These are phyloP conservation scores for Nephelium lappaceum DNA, from an alignment of 345 rosid genomes.

Conservation along the genomic window DNA sequence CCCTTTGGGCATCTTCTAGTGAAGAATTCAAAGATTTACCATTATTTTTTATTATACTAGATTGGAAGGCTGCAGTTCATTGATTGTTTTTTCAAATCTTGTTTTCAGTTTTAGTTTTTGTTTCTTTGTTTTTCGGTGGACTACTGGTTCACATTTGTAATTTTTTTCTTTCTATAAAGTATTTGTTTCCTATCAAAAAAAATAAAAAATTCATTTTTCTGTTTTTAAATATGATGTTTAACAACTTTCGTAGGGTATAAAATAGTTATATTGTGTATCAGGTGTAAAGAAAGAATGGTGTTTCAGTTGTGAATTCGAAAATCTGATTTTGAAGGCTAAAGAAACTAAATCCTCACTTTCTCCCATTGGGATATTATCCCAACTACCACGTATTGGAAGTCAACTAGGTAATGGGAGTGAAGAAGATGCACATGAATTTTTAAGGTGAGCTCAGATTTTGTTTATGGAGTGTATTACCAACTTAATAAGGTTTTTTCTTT, in stretches of 20 bases:
- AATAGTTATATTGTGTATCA: conserved; percentile 32
- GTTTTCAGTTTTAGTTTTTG: no score
- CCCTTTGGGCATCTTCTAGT: no score
- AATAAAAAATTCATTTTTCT: background rate
- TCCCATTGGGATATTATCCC: conserved; percentile 71
- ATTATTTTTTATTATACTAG: conserved; percentile 1
- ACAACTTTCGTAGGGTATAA: conserved; percentile 15
- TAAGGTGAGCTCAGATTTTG: conserved; percentile 56
- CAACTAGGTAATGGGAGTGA: conserved; percentile 83
- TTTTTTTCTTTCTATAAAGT: no score
- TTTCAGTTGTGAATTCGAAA: conserved; percentile 89
- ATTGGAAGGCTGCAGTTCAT: no score
- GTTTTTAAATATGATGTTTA: conserved; percentile 14
- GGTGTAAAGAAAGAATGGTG: conserved; percentile 84
- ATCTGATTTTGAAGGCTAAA: conserved; percentile 69
- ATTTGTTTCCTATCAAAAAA: no score
- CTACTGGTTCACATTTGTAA: no score
- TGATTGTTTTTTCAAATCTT: no score
- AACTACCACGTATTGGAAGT: conserved; percentile 67
- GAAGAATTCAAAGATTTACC: no score
- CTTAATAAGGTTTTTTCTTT: background rate
- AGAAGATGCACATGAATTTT: conserved; percentile 99
- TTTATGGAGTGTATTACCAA: background rate
- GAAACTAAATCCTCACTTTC: conserved; percentile 71
- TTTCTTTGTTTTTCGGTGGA: no score